These are phyloP conservation scores for Bipolaris bicolor DNA, from an alignment of 2,329 filamentous ascomycete genomes.

Conservation along the genomic window DNA sequence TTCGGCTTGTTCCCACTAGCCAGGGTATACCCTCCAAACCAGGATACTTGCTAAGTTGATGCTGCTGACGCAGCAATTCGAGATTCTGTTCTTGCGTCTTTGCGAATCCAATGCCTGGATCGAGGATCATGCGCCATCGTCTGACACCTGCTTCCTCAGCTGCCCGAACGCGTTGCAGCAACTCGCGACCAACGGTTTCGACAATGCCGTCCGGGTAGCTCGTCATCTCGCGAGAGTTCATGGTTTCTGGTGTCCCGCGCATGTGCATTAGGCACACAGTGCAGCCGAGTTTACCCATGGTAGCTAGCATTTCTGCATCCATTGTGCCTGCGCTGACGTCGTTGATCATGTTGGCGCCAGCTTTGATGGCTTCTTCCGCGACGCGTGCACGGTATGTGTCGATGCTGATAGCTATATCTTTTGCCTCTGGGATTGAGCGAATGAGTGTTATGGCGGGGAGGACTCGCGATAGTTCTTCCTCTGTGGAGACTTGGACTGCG, in stretches of 20 bases:
- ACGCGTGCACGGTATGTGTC: conserved; percentile 92
- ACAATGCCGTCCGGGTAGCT: conserved; percentile 73
- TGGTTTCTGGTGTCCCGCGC: conserved; percentile 84
- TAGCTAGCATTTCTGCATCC: conserved; percentile 81
- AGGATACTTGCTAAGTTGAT: conserved; percentile 57
- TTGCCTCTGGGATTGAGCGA: conserved; percentile 67
- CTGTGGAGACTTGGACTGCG: conserved; percentile 68
- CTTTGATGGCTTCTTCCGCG: conserved; percentile 74
- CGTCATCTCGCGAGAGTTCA: conserved; percentile 63
- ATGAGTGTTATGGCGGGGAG: conserved; percentile 79
- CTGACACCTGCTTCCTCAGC: conserved; percentile 84
- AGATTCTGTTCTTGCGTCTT: conserved; percentile 84
- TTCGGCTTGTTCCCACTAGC: conserved; percentile 87
- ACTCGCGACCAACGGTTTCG: conserved; percentile 68
- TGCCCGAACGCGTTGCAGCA: conserved; percentile 71
- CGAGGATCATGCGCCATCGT: conserved; percentile 92
- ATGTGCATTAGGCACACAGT: conserved; percentile 92
- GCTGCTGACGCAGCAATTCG: conserved; percentile 72
- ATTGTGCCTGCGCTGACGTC: conserved; percentile 85
- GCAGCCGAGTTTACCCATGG: conserved; percentile 76
- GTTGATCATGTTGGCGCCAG: conserved; percentile 91
- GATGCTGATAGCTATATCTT: conserved; percentile 76
- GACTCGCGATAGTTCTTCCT: conserved; percentile 79
- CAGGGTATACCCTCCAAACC: conserved; percentile 77
- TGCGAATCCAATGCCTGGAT: conserved; percentile 93